Evolutionary conservation across 805 yeast genomes (phyloP).

Genomic region (Metschnikowia baotianmanensis): DNA sequence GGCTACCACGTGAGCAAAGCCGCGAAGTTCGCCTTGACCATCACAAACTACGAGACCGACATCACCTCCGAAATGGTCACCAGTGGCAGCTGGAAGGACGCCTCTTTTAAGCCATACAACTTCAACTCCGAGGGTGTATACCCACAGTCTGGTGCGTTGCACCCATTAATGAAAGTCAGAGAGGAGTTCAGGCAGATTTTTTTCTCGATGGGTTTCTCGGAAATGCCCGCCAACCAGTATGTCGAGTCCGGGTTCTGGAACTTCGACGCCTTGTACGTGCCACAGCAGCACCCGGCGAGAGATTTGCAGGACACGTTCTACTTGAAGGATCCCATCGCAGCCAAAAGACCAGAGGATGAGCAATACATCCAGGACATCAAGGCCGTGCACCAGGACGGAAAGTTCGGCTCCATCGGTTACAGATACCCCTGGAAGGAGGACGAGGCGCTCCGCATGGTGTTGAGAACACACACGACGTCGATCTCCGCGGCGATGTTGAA

Average conservation of each 20-base stretch:
- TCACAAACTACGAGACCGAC: constrained; percentile 85
- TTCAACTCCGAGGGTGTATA: constrained; percentile 91
- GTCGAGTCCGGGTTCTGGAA: constrained; percentile 99
- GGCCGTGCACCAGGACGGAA: constrained; percentile 85
- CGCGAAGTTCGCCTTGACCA: constrained; percentile 74
- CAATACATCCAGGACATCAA: constrained; percentile 74
- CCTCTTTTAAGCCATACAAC: constrained; percentile 91
- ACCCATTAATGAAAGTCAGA: constrained; percentile 93
- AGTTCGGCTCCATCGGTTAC: constrained; percentile 94
- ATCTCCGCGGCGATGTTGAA: constrained; percentile 87
- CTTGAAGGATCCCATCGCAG: constrained; percentile 84
- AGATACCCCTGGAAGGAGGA: constrained; percentile 95
- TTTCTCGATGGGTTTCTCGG: constrained; percentile 97
- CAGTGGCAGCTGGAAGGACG: constrained; percentile 76
- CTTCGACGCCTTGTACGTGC: constrained; percentile 93
- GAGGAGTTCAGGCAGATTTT: constrained; percentile 98
- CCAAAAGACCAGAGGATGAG: constrained; percentile 80
- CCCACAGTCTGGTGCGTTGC: constrained; percentile 89
- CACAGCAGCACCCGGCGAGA: constrained; percentile 99
- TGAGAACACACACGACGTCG: constrained; percentile 98
- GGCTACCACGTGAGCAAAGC: constrained; percentile 81
- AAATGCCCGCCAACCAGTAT: constrained; percentile 98
- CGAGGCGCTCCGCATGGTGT: constrained; percentile 86
- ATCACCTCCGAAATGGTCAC: constrained; percentile 90
- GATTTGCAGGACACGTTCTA: constrained; percentile 98